Percentiles rank a stretch among this genome's conserved stretches.
phyloP scores from a whole-genome alignment of 2,329 filamentous ascomycete species.

The Orbilia javanica region DNA sequence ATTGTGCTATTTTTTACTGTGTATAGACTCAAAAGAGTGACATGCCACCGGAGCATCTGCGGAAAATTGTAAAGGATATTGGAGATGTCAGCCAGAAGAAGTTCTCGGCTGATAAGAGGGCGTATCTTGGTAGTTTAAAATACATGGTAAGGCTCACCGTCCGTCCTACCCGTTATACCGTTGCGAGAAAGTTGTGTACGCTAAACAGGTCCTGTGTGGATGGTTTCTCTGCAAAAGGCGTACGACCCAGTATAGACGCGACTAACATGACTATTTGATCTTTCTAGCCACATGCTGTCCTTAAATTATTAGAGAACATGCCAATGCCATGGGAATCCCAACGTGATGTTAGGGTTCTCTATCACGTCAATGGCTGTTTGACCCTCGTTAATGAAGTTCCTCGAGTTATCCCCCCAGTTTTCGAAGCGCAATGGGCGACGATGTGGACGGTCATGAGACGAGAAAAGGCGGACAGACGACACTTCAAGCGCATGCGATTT shows the following conservation, averaged over 20 bases:
- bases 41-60: conserved; percentile 97
- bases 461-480: conserved; percentile 92
- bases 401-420: conserved; percentile 95
- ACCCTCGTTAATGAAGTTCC: conserved; percentile 97
- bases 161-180: conserved; percentile 7
- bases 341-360: conserved; percentile 95
- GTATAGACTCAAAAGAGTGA: conserved; percentile 88
- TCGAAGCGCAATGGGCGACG: conserved; percentile 98
- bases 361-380: conserved; percentile 97
- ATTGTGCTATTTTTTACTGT: conserved; percentile 5
- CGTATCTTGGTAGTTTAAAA: conserved; percentile 95
- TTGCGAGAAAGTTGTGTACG: conserved; percentile 55
- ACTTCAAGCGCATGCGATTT: conserved; percentile 99
- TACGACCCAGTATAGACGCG: conserved; percentile 57
- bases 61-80: conserved; percentile 98
- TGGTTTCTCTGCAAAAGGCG: conserved; percentile 46
- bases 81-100: conserved; percentile 99
- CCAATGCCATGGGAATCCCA: conserved; percentile 99
- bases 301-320: conserved; percentile 99
- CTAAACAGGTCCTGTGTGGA: conserved; percentile 56
- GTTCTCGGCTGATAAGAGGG: conserved; percentile 97
- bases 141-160: conserved; percentile 76
- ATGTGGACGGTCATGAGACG: conserved; percentile 99
- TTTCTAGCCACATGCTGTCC: conserved; percentile 81
- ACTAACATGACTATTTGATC: conserved; percentile 56